Evolutionary conservation across 306 rosid species (phyloP).

Genomic region (Phaseolus lunatus): DNA sequence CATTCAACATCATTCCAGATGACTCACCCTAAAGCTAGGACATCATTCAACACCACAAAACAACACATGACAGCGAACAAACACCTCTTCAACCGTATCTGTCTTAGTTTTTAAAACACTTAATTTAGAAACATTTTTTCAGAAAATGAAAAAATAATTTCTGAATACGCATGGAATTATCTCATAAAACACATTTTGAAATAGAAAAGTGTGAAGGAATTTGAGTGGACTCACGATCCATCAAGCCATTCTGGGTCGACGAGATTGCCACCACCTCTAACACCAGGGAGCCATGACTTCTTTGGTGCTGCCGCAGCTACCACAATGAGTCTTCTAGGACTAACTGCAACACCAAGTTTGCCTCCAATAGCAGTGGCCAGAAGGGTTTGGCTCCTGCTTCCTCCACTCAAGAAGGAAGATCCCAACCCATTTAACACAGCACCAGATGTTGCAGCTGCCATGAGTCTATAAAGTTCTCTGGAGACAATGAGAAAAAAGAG

Average conservation of each 20-base stretch:
- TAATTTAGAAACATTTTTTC: background rate
- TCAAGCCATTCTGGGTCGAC: constrained; percentile 98
- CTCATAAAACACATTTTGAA: background rate
- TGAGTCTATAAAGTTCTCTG: constrained; percentile 38
- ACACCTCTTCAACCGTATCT: background rate
- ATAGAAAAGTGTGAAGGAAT: background rate
- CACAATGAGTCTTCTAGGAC: constrained; percentile 60
- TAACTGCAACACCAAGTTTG: constrained; percentile 50
- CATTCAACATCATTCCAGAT: background rate
- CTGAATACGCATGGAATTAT: background rate
- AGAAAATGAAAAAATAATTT: background rate
- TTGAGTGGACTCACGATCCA: constrained; percentile 82
- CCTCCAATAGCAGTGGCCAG: constrained; percentile 54
- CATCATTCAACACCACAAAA: background rate
- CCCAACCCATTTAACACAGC: constrained; percentile 82
- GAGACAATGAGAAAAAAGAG: constrained; percentile 11
- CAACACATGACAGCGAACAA: background rate
- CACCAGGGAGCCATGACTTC: constrained; percentile 90
- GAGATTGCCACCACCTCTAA: constrained; percentile 74
- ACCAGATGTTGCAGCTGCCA: constrained; percentile 97
- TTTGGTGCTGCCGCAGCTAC: constrained; percentile 67
- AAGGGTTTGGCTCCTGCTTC: constrained; percentile 70
- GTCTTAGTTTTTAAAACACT: background rate
- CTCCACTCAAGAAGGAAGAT: constrained; percentile 82
- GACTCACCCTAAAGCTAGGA: background rate